Evolutionary conservation across 495 filamentous ascomycete species (phyloP).

Genomic region (Daldinia caldariorum): DNA sequence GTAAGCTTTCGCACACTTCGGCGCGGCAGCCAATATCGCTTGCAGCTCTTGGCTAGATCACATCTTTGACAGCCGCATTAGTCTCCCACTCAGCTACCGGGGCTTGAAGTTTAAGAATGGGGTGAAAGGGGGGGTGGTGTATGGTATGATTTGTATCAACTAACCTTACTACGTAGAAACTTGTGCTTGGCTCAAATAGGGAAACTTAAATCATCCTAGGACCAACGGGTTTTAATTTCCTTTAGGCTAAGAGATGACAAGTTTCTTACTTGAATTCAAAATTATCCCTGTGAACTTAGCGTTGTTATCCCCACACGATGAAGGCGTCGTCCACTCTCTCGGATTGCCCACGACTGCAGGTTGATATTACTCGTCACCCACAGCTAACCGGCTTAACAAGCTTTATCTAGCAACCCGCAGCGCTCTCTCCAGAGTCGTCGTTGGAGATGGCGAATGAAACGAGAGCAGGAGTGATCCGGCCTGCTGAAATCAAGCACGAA

Average conservation of each 20-base stretch:
- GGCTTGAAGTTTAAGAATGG: not conserved
- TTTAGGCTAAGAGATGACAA: constrained; percentile 16
- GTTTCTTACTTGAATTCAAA: constrained; percentile 28
- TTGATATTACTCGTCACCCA: constrained; percentile 32
- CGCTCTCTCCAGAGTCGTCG: constrained; percentile 29
- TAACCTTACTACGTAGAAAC: not conserved
- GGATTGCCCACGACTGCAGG: constrained; percentile 32
- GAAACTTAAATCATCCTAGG: constrained; percentile 18
- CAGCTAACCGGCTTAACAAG: constrained; percentile 33
- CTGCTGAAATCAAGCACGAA: constrained; percentile 10
- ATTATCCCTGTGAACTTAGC: constrained; percentile 3
- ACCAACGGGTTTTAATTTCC: not conserved
- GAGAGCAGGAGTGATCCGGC: constrained; percentile 7
- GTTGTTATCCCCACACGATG: constrained; percentile 31
- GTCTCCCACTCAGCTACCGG: constrained; percentile 17
- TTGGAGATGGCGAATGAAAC: constrained; percentile 21
- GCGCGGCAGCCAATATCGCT: constrained; percentile 39
- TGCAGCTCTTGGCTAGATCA: constrained; percentile 46
- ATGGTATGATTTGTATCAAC: constrained; percentile 14
- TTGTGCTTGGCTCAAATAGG: constrained; percentile 29
- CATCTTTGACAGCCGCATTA: constrained; percentile 47
- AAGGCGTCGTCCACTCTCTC: constrained; percentile 29
- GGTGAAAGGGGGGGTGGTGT: not conserved
- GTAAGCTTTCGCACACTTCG: constrained; percentile 21
- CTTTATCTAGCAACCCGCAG: constrained; percentile 9